Conservation (phyloP, 2,329 filamentous ascomycete genomes). For the Cladosporium sp. region DNA sequence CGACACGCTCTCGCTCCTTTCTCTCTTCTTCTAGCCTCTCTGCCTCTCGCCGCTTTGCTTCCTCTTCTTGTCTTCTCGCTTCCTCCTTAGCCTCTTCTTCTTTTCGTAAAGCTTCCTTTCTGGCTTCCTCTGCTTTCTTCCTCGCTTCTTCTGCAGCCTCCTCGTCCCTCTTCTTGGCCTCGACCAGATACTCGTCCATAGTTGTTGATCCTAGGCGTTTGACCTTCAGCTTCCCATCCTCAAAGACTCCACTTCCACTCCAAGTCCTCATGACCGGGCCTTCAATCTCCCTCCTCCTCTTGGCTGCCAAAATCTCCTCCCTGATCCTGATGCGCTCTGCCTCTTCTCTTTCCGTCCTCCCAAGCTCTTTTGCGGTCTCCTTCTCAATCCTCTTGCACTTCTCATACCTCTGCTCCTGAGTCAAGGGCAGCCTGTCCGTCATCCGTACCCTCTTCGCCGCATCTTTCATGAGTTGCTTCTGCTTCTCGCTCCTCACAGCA, state of each 20-base stretch:
- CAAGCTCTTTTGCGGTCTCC: conserved; percentile 75
- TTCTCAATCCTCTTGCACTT: conserved; percentile 62
- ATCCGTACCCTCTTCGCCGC: conserved; percentile 58
- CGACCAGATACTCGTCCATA: conserved; percentile 19
- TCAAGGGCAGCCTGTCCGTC: conserved; percentile 77
- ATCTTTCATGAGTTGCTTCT: conserved; percentile 61
- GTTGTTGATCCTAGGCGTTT: conserved; percentile 31
- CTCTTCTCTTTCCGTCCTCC: conserved; percentile 91
- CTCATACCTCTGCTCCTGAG: conserved; percentile 68
- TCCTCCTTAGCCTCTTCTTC: conserved; percentile 5
- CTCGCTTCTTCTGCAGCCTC: conserved; percentile 6
- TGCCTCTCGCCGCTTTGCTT: conserved; percentile 19
- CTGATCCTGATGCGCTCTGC: conserved; percentile 82
- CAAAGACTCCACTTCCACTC: conserved; percentile 84
- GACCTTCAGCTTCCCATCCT: conserved; percentile 68
- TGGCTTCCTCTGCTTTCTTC: conserved; percentile 11
- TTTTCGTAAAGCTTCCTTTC: not conserved
- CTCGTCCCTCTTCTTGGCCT: conserved; percentile 9
- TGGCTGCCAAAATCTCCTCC: conserved; percentile 74
- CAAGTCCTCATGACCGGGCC: conserved; percentile 89
- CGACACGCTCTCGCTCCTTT: conserved; percentile 19
- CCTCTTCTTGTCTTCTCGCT: conserved; percentile 1
- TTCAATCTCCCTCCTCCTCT: conserved; percentile 80
- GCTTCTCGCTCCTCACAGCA: conserved; percentile 66
- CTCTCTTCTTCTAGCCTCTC: conserved; percentile 17